Percentiles rank a stretch among this genome's conserved stretches.
Evolutionary conservation across 345 rosid species (phyloP).

Genomic region (Firmiana major): DNA sequence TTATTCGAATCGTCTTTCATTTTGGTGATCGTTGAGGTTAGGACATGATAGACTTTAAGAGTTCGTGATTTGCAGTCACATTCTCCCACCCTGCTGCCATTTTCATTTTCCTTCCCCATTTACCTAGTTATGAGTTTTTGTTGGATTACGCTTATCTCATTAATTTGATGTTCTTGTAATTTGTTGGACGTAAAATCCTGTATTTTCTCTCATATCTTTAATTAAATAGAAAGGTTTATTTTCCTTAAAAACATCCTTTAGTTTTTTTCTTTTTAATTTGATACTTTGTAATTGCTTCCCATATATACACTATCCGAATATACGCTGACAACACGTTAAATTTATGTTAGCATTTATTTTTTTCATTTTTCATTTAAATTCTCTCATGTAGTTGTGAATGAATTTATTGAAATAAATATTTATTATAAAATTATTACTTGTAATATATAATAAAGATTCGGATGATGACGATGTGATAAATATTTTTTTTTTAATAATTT

Average conservation of each 20-base stretch:
- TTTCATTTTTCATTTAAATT: too few species aligned
- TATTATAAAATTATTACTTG: too few species aligned
- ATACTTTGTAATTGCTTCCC: too few species aligned
- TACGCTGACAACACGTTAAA: too few species aligned
- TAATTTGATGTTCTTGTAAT: constrained; percentile 20
- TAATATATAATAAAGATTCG: too few species aligned
- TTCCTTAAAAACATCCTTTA: neutral
- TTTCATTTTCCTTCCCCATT: neutral
- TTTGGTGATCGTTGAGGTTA: constrained; percentile 17
- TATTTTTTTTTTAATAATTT: too few species aligned
- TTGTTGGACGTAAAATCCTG: constrained; percentile 15
- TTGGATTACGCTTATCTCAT: constrained; percentile 3
- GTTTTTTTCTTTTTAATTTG: neutral
- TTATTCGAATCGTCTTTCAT: constrained; percentile 7
- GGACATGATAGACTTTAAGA: constrained; percentile 3
- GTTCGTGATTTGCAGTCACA: neutral
- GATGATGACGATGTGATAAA: too few species aligned
- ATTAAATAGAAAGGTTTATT: constrained; percentile 13
- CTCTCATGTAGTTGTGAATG: too few species aligned
- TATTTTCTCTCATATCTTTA: constrained; percentile 8
- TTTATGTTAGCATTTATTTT: too few species aligned
- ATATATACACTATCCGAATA: too few species aligned
- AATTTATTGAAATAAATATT: too few species aligned
- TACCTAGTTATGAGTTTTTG: constrained; percentile 20
- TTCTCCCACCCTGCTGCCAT: neutral